A percentile compares a stretch with the other conserved stretches of the same genome.
Evolutionary conservation across 257 asterid genomes (phyloP).

Genomic region (Solanum dulcamara): DNA sequence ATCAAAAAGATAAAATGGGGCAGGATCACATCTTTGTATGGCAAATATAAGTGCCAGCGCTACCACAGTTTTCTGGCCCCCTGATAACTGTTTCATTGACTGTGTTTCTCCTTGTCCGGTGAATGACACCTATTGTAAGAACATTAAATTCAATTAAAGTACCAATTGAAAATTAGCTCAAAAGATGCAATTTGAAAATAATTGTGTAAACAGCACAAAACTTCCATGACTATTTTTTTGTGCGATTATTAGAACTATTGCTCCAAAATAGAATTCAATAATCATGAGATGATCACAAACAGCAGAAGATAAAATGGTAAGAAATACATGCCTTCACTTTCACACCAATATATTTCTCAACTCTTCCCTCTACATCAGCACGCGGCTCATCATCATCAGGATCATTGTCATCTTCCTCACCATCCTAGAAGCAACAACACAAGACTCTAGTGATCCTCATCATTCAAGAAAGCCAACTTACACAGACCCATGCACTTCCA

Average conservation of each 20-base stretch:
- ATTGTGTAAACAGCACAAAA: not conserved
- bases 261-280: not conserved
- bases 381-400: slow-evolving; percentile 82
- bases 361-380: slow-evolving; percentile 69
- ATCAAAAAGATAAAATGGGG: slow-evolving; percentile 97
- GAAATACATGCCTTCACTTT: slow-evolving; percentile 76
- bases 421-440: slow-evolving; percentile 48
- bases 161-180: slow-evolving; percentile 3
- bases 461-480: not conserved
- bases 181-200: not conserved
- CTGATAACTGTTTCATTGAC: slow-evolving; percentile 95
- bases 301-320: not conserved
- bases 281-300: not conserved
- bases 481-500: not conserved
- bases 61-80: slow-evolving; percentile 98
- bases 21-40: slow-evolving; percentile 98
- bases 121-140: slow-evolving; percentile 68
- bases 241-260: not conserved
- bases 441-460: not conserved
- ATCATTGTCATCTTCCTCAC: slow-evolving; percentile 60
- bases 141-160: not conserved
- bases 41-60: slow-evolving; percentile 91
- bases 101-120: slow-evolving; percentile 99
- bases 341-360: slow-evolving; percentile 93
- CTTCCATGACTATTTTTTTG: not conserved